Evolutionary conservation across 2,329 filamentous ascomycete species (phyloP).

Genomic region (Chaetothyriales sp.): DNA sequence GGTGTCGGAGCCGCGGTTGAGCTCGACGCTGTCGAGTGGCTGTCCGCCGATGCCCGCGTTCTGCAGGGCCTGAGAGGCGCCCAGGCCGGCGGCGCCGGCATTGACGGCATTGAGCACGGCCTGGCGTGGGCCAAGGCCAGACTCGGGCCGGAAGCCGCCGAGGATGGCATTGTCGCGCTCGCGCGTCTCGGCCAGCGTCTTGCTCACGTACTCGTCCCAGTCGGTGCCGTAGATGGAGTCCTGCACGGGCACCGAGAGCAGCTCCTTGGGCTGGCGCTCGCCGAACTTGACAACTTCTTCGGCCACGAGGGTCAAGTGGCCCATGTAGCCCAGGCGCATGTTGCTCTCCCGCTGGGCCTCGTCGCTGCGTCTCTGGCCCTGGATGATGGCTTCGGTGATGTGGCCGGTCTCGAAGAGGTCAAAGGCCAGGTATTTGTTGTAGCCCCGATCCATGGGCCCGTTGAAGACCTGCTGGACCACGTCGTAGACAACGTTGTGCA

Average conservation of each 20-base stretch:
- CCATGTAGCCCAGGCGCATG: slow-evolving; percentile 96
- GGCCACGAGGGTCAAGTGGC: slow-evolving; percentile 88
- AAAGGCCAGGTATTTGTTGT: slow-evolving; percentile 76
- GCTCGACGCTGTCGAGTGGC: slow-evolving; percentile 50
- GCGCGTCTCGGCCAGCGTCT: slow-evolving; percentile 79
- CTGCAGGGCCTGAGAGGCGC: slow-evolving; percentile 55
- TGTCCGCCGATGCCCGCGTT: slow-evolving; percentile 65
- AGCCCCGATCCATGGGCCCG: slow-evolving; percentile 90
- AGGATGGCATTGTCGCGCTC: slow-evolving; percentile 98
- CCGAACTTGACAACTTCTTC: slow-evolving; percentile 99
- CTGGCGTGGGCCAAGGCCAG: slow-evolving; percentile 65
- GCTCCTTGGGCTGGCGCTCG: slow-evolving; percentile 78
- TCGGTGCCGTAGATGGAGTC: slow-evolving; percentile 78
- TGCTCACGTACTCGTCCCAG: slow-evolving; percentile 92
- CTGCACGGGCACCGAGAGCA: slow-evolving; percentile 69
- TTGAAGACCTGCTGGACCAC: slow-evolving; percentile 99
- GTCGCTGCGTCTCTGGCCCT: slow-evolving; percentile 77
- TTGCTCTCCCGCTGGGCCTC: slow-evolving; percentile 69
- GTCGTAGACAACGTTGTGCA: slow-evolving; percentile 98
- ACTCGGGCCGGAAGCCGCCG: slow-evolving; percentile 83
- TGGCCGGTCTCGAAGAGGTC: slow-evolving; percentile 85
- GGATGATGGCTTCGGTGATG: slow-evolving; percentile 81
- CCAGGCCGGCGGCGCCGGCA: slow-evolving; percentile 44
- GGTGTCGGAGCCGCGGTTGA: slow-evolving; percentile 52
- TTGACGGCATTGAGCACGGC: slow-evolving; percentile 50